phyloP scores from a whole-genome alignment of 1,284 basidiomycete genomes.

The Coniophora puteana region DNA sequence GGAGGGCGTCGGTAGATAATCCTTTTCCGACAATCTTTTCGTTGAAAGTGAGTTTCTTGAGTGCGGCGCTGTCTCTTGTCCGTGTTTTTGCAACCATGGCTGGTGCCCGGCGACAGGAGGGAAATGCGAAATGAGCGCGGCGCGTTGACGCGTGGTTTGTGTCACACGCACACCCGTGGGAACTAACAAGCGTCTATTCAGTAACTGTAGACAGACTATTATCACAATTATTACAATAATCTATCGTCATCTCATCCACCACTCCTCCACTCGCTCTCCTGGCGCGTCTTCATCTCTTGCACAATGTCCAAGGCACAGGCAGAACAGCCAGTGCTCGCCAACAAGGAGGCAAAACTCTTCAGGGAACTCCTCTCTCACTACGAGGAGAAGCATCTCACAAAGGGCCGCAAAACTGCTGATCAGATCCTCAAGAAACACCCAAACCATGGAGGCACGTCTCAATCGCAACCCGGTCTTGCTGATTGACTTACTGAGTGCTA shows the following conservation, averaged over 20 bases:
- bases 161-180: too few species aligned
- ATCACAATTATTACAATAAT: neutral
- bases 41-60: constrained; percentile 67
- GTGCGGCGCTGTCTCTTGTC: constrained; percentile 43
- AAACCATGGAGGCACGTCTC: constrained; percentile 82
- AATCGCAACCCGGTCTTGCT: constrained; percentile 15
- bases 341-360: constrained; percentile 87
- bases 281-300: neutral
- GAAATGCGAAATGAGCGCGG: constrained; percentile 10
- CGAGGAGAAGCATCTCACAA: constrained; percentile 88
- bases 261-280: too few species aligned
- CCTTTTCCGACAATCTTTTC: constrained; percentile 77
- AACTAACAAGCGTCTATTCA: neutral
- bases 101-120: constrained; percentile 18
- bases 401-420: constrained; percentile 90
- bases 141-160: constrained; percentile 38
- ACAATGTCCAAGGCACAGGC: constrained; percentile 1
- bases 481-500: constrained; percentile 13
- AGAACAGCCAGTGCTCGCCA: constrained; percentile 45
- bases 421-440: constrained; percentile 94
- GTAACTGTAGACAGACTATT: constrained; percentile 2
- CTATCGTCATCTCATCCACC: too few species aligned
- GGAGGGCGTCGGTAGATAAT: constrained; percentile 69
- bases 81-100: constrained; percentile 72
- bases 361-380: constrained; percentile 88